Base-by-base conservation (phyloP, 352 stramenopile genomes). In the Globisporangium splendens region DNA sequence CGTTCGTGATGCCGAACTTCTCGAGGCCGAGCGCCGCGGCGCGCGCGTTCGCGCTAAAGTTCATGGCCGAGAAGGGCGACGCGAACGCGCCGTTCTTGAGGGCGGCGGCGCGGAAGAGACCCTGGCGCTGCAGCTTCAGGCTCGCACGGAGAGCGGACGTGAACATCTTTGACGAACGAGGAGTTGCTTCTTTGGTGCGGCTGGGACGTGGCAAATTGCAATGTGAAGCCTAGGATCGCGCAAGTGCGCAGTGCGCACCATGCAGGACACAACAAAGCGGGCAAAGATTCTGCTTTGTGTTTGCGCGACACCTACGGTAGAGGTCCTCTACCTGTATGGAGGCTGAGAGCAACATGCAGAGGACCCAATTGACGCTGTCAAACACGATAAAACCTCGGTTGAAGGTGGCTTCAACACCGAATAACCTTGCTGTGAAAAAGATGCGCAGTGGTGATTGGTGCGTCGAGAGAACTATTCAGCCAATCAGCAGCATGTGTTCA, bases 1-100 rank as follows among this genome's bases (percentile, higher is more conserved):
- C 70, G 61, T 86, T 91, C 41, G 77, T 97, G 65, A 98, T 92
- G 47, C 95, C 95, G 50, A 98, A 86, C 56, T 85, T 85, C 44
- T 93, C 84, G 41, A 98, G 72, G n/a, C 74, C 77, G 10, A 88
- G 70, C 61, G 76, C 63, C 55, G 71, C 41, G 13, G 77, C 77
- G 48, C 60, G 69, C 12, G 77, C 65, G 50, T 78, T 87, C 15
- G 73, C 70, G 54, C 68, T 69, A 43, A 87, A 81, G 55, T 66
- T 54, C 0, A 63, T 51, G 44, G 58, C 62, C 59, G 77, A 69
- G 42, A 63, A 54, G 20, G 60, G 65, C 61, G 61, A 61, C 18
- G 65, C 65, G 43, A 65, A 65, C 17, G 42, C 35, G 54, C 50
- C 46, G 55, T 28, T 50, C 42, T 61, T 65, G 52, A 35, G 28